Evolutionary conservation across 2,329 filamentous ascomycete species (phyloP), one percentile per base, ranked within the genome.

Genomic region (Apiospora kogelbergensis): DNA sequence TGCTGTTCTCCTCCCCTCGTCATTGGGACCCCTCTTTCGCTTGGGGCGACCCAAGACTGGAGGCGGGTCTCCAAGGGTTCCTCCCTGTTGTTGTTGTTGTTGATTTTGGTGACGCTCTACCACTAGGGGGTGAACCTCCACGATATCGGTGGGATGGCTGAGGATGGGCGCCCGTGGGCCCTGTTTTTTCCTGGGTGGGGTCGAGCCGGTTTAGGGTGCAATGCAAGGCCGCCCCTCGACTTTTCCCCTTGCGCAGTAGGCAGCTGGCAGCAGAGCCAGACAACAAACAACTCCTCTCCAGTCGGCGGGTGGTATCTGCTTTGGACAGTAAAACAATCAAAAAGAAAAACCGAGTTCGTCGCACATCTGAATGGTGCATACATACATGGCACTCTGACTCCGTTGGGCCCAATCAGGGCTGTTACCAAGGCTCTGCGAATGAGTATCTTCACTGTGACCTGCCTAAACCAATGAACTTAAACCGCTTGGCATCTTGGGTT

Each of bases 401-500:
- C 24, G n/a, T 11, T 15, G 48, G 48, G 26, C 9, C 48, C 48
- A 57, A 57, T 57, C 48, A 57, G 48, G 15, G 6, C 17, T 57
- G 48, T 57, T 57, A 57, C 48, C 48, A 57, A 30, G 48, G 48
- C 17, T 17, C 10, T 9, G 53, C 26, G 53, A 60, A 60, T 57
- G 48, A 57, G 48, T 17, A 57, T 57, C 53, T 60, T n/a, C 53
- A 60, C 20, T 37, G 53, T 60, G 53, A 60, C 53, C 30, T 60
- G 53, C 53, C 53, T 60, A 60, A 60, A 60, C 6, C 46, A 22
- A 60, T 13, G 30, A n/a, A 60, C 30, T 10, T 60, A 22, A 37
- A 60, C 53, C n/a, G n/a, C 53, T 60, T 60, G 53, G 53, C 53
- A 60, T 60, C 30, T 60, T 60, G 53, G 53, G 53, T 60, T 37